A percentile compares a stretch with the other conserved stretches of the same genome.
Conservation (phyloP, 2,329 filamentous ascomycete genomes). For the Fusarium domesticum region DNA sequence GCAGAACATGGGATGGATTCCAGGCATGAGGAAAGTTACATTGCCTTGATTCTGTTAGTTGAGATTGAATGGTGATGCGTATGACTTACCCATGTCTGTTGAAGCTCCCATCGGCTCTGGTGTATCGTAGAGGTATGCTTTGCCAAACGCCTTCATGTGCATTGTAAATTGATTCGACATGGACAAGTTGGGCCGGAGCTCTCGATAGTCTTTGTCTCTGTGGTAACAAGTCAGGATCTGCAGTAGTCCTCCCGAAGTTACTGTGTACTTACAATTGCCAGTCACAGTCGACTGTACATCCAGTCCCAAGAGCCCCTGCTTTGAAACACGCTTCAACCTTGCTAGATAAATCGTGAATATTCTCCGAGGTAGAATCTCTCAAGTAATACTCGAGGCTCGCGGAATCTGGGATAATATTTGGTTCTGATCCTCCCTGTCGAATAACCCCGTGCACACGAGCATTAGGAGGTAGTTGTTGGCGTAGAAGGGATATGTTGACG, state of each 20-base stretch:
- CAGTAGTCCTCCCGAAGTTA: no score
- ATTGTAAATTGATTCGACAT: slow-evolving; percentile 15
- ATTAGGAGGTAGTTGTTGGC: slow-evolving; percentile 54
- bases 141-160: slow-evolving; percentile 21
- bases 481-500: slow-evolving; percentile 47
- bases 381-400: slow-evolving; percentile 38
- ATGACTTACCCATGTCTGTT: slow-evolving; percentile 24
- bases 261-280: slow-evolving; percentile 12
- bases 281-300: slow-evolving; percentile 44
- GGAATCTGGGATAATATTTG: slow-evolving; percentile 56
- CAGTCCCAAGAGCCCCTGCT: slow-evolving; percentile 41
- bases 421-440: slow-evolving; percentile 48
- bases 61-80: no score
- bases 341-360: slow-evolving; percentile 33
- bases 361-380: slow-evolving; percentile 27
- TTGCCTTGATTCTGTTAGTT: slow-evolving; percentile 22
- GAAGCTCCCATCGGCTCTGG: slow-evolving; percentile 22
- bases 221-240: no score
- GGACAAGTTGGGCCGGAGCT: slow-evolving; percentile 17
- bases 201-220: slow-evolving; percentile 23
- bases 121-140: slow-evolving; percentile 8
- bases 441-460: slow-evolving; percentile 52
- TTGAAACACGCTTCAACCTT: slow-evolving; percentile 41
- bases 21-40: slow-evolving; percentile 19
- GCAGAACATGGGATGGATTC: slow-evolving; percentile 25